Conservation (phyloP, 139 green algal genomes). For the Desmodesmus armatus region DNA sequence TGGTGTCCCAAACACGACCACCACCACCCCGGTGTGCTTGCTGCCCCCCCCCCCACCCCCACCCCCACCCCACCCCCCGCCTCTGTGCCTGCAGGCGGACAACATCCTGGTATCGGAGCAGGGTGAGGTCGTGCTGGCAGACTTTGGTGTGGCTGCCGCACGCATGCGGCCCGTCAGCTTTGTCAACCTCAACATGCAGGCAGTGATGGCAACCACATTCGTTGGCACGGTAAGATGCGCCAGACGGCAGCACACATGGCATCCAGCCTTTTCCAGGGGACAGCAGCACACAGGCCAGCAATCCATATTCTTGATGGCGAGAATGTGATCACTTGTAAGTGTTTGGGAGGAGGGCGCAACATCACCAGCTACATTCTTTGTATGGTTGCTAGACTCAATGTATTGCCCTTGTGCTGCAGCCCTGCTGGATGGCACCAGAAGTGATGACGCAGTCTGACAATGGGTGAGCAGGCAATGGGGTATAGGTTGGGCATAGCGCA, state of each 20-base stretch:
- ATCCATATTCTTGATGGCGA: too few species aligned
- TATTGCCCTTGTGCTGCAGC: neutral
- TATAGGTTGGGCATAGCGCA: too few species aligned
- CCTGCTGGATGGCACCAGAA: neutral
- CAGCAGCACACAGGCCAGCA: too few species aligned
- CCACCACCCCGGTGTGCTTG: neutral
- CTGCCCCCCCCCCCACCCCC: neutral
- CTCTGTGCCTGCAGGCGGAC: constrained; percentile 65
- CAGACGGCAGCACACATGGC: too few species aligned
- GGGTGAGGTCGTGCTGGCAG: constrained; percentile 90
- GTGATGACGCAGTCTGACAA: neutral
- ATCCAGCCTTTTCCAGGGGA: too few species aligned
- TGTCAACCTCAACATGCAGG: neutral
- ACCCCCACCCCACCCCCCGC: neutral
- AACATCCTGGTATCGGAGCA: constrained; percentile 96
- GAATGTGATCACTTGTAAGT: too few species aligned
- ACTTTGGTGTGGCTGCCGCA: constrained; percentile 97
- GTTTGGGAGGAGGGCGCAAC: too few species aligned
- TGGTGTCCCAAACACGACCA: neutral
- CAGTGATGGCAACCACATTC: neutral
- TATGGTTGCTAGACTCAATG: too few species aligned
- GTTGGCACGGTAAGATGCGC: too few species aligned
- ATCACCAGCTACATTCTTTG: too few species aligned
- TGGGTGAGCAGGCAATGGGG: too few species aligned
- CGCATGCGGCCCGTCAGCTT: constrained; percentile 26